Conservation (phyloP, 176 grass and related monocot genomes). For the Eragrostis nindensis region DNA sequence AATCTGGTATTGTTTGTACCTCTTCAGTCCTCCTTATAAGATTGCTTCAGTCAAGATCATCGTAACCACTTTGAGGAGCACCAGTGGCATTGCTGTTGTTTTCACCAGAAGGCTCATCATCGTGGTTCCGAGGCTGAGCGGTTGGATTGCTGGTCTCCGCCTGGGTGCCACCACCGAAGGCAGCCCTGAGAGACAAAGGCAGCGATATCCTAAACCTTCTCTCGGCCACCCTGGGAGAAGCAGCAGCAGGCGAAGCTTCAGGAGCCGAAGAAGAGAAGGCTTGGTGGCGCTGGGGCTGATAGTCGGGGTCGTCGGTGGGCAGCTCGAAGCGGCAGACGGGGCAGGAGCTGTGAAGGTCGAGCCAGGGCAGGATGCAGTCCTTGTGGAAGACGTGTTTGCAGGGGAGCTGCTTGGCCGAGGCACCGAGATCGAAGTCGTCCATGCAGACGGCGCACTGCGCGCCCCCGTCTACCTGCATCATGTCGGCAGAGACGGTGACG, state of each 20-base stretch:
- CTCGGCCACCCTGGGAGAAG: slow-evolving; percentile 55
- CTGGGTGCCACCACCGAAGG: slow-evolving; percentile 34
- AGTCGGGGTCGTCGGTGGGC: slow-evolving; percentile 70
- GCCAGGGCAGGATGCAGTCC: slow-evolving; percentile 95
- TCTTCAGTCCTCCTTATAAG: slow-evolving; percentile 25
- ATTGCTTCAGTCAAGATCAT: slow-evolving; percentile 82
- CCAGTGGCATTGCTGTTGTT: slow-evolving; percentile 9
- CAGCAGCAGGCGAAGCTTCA: background rate
- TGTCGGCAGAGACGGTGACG: slow-evolving; percentile 52
- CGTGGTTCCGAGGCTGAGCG: slow-evolving; percentile 9
- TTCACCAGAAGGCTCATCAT: slow-evolving; percentile 28
- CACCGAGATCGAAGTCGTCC: slow-evolving; percentile 75
- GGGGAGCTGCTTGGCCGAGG: slow-evolving; percentile 75
- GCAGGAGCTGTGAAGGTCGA: slow-evolving; percentile 95
- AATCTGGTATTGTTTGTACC: slow-evolving; percentile 27
- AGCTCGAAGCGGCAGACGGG: slow-evolving; percentile 89
- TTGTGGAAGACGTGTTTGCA: slow-evolving; percentile 97
- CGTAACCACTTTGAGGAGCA: slow-evolving; percentile 44
- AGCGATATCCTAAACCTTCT: slow-evolving; percentile 98
- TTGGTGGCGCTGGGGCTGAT: slow-evolving; percentile 5
- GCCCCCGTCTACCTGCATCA: slow-evolving; percentile 70
- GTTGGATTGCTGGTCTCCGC: slow-evolving; percentile 46
- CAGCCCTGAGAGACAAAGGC: slow-evolving; percentile 64
- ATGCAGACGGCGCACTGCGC: slow-evolving; percentile 93
- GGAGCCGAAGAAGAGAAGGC: background rate